Evolutionary conservation across 2,329 filamentous ascomycete genomes (phyloP), one percentile per base, ranked within the genome.

Genomic region (Clarireedia paspali): DNA sequence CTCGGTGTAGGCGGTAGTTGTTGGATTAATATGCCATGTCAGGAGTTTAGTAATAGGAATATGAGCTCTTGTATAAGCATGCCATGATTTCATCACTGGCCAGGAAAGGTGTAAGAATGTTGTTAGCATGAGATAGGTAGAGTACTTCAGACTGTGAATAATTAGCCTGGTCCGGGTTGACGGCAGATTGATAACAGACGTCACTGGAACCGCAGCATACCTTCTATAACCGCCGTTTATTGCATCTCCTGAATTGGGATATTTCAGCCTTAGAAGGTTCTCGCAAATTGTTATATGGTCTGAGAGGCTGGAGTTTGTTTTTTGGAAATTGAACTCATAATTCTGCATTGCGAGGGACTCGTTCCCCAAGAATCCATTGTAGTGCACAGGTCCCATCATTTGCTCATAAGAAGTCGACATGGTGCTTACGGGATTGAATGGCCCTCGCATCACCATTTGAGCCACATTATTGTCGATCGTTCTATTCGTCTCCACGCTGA

Each of bases 51-150:
- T 42, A 5, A 55, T 0, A 24, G 53, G 53, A 36, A 55, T 14
- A 23, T 54, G 52, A 44, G 45, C n/a, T 44, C 42, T 49, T 2
- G 52, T 54, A 23, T 26, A 26, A 49, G 24, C 39, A 50, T 54
- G 36, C 52, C 52, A 54, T n/a, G 52, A 9, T 49, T 14, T 24
- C 34, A 42, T 26, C 3, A 6, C 5, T 42, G 52, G 52, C 52
- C 45, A 54, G 20, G 52, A 50, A 17, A 39, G 17, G 15, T 39
- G 50, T 26, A 55, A 44, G 26, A 55, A 50, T 7, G 53, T 44
- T 10, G 46, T 42, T 44, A 55, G 46, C 53, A 55, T 55, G n/a
- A 55, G n/a, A 50, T 40, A 50, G 34, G 53, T 17, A 0, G 46
- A 50, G 10, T 44, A n/a, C n/a, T n/a, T 17, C 42, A 55, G 9